Percentiles rank a stretch among this genome's conserved stretches.
These are phyloP conservation scores for Naganishia friedmannii DNA, from an alignment of 768 basidiomycete genomes.

Conservation along the genomic window DNA sequence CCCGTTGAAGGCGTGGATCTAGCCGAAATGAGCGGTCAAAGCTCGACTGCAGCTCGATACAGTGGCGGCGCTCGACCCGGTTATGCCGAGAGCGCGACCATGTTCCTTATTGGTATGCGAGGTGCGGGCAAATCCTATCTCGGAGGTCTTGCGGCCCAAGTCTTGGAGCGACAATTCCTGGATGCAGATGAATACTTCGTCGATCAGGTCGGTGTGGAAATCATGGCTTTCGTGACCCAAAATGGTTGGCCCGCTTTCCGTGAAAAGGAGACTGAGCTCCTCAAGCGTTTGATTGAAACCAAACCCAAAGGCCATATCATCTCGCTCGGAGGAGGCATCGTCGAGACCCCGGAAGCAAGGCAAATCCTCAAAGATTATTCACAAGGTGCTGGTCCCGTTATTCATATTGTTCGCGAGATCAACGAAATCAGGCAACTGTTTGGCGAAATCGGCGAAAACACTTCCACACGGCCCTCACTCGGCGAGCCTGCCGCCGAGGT, in stretches of 20 bases:
- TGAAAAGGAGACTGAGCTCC: slow-evolving; percentile 66
- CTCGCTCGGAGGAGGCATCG: slow-evolving; percentile 89
- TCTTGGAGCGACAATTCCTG: slow-evolving; percentile 69
- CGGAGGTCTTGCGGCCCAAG: slow-evolving; percentile 69
- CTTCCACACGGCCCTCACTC: slow-evolving; percentile 78
- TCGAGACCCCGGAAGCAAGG: slow-evolving; percentile 76
- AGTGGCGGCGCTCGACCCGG: slow-evolving; percentile 33
- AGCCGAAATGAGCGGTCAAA: slow-evolving; percentile 56
- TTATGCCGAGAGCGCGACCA: slow-evolving; percentile 43
- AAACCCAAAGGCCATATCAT: slow-evolving; percentile 67
- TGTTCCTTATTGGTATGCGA: slow-evolving; percentile 89
- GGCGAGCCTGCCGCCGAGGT: slow-evolving; percentile 83
- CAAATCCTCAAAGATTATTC: slow-evolving; percentile 68
- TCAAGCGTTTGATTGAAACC: slow-evolving; percentile 65
- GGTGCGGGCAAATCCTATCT: slow-evolving; percentile 92
- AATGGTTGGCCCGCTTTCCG: slow-evolving; percentile 91
- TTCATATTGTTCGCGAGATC: slow-evolving; percentile 76
- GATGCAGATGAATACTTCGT: slow-evolving; percentile 84
- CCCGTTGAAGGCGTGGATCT: slow-evolving; percentile 81
- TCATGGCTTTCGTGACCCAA: slow-evolving; percentile 73
- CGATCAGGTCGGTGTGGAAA: slow-evolving; percentile 60
- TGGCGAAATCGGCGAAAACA: slow-evolving; percentile 56
- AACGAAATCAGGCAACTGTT: slow-evolving; percentile 80
- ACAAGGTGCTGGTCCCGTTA: slow-evolving; percentile 65
- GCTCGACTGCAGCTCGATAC: slow-evolving; percentile 55